These are phyloP conservation scores for Galerina sulciceps DNA, from an alignment of 768 basidiomycete genomes.

Conservation along the genomic window DNA sequence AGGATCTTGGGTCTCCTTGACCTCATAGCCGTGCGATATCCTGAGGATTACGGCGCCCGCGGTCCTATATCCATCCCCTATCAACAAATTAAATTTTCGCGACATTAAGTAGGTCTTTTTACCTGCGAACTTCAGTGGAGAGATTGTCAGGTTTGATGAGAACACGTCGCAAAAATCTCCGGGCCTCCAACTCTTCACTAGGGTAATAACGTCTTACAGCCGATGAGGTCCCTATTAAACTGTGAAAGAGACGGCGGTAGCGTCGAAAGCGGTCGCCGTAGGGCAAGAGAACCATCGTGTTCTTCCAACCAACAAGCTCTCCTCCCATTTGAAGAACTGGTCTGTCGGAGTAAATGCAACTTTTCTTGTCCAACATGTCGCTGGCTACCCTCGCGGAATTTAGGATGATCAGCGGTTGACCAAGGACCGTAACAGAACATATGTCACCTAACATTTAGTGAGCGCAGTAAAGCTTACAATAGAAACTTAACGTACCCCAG, in stretches of 20 bases:
- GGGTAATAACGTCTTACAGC: constrained; percentile 47
- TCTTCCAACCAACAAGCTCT: constrained; percentile 62
- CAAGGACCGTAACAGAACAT: constrained; percentile 60
- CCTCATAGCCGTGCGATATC: constrained; percentile 59
- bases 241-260: constrained; percentile 56
- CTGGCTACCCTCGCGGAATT: constrained; percentile 53
- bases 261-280: constrained; percentile 61
- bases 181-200: constrained; percentile 50
- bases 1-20: constrained; percentile 52
- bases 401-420: constrained; percentile 61
- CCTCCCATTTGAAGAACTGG: constrained; percentile 59
- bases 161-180: constrained; percentile 50
- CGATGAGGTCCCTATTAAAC: constrained; percentile 47
- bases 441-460: constrained; percentile 52
- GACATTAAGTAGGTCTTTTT: constrained; percentile 20
- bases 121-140: constrained; percentile 51
- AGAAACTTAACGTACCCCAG: constrained; percentile 43
- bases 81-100: neutral
- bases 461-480: neutral
- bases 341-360: constrained; percentile 70
- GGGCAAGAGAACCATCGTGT: constrained; percentile 57
- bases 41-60: constrained; percentile 57
- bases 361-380: constrained; percentile 71
- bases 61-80: constrained; percentile 34
- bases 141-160: constrained; percentile 52